phyloP scores from a whole-genome alignment of 2,329 filamentous ascomycete species.

The Camptophora hylomeconis region DNA sequence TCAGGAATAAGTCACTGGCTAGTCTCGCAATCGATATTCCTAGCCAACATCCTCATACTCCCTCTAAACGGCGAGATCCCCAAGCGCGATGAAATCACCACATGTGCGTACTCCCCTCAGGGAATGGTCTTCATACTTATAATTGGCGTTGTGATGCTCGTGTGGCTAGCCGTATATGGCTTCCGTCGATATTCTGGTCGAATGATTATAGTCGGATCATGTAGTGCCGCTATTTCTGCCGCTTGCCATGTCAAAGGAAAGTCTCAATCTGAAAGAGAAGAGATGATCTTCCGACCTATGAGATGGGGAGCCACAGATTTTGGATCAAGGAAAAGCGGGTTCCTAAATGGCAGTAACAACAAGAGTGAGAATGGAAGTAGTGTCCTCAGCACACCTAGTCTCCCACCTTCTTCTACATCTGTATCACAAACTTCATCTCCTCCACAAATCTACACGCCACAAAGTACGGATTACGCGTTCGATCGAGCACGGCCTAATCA shows the following conservation, averaged over 20 bases:
- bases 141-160: conserved; percentile 11
- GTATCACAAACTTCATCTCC: too few relatives aligned
- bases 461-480: neutral
- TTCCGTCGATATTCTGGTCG: conserved; percentile 15
- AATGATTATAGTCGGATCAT: conserved; percentile 21
- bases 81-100: conserved; percentile 13
- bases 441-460: too few relatives aligned
- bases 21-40: conserved; percentile 34
- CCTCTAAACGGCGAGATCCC: conserved; percentile 9
- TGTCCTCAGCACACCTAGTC: too few relatives aligned
- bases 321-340: too few relatives aligned
- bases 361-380: too few relatives aligned
- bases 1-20: conserved; percentile 35
- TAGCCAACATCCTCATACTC: conserved; percentile 24
- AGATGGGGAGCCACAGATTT: conserved; percentile 20
- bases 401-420: too few relatives aligned
- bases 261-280: conserved; percentile 8
- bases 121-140: conserved; percentile 14
- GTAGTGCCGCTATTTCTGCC: conserved; percentile 23
- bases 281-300: conserved; percentile 13
- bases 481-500: neutral
- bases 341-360: too few relatives aligned
- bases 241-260: conserved; percentile 20
- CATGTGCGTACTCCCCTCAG: conserved; percentile 17
- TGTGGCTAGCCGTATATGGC: conserved; percentile 10